Evolutionary conservation across 352 stramenopile genomes (phyloP).

Genomic region (Aphanomyces invadans): DNA sequence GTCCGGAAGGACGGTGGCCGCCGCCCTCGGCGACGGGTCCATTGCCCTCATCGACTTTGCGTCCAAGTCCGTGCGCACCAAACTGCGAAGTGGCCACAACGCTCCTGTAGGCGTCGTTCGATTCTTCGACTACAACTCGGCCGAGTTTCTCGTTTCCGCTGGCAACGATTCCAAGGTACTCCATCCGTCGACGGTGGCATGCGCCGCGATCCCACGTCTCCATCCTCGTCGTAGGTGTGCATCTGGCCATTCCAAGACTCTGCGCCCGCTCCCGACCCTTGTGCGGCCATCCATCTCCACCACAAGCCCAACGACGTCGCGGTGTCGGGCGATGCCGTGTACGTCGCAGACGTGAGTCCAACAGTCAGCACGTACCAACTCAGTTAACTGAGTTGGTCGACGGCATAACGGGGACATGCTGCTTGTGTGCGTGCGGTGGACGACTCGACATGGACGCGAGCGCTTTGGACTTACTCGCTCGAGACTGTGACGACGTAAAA

Average conservation of each 20-base stretch:
- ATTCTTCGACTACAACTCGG: conserved; percentile 41
- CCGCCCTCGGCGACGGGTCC: conserved; percentile 53
- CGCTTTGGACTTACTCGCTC: no score
- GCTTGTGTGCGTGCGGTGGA: no score
- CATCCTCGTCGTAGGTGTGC: conserved; percentile 40
- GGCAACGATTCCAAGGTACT: conserved; percentile 49
- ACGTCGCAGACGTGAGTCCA: conserved; percentile 6
- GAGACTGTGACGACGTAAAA: conserved; percentile 75
- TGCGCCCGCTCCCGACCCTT: neutral
- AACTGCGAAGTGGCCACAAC: conserved; percentile 39
- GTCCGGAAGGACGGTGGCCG: conserved; percentile 54
- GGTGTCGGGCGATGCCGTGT: neutral
- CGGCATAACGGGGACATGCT: no score
- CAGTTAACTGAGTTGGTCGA: no score
- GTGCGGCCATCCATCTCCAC: neutral
- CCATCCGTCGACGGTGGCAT: no score
- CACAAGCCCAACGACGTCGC: conserved; percentile 12
- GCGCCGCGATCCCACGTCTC: no score
- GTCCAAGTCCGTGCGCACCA: conserved; percentile 41
- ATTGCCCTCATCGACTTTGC: conserved; percentile 59
- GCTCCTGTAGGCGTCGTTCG: conserved; percentile 56
- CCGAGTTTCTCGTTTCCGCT: conserved; percentile 50
- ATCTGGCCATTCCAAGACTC: conserved; percentile 32
- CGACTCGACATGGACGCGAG: no score
- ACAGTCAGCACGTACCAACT: conserved; percentile 7